Evolutionary conservation across 2,329 filamentous ascomycete genomes (phyloP).

Genomic region (Lachnellula suecica): DNA sequence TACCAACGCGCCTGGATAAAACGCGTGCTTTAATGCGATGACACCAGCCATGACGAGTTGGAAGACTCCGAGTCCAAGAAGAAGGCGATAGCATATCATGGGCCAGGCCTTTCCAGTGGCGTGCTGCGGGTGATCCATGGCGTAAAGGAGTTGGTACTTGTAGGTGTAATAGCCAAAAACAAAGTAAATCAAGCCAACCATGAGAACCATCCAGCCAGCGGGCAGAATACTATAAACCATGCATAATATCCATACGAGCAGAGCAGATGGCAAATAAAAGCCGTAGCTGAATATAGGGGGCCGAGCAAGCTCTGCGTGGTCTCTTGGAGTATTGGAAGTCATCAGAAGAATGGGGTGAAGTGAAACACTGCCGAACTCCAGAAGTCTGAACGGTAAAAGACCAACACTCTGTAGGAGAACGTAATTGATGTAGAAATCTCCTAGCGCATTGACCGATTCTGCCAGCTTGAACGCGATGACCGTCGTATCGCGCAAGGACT

Average conservation of each 20-base stretch:
- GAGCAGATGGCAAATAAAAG: constrained; percentile 89
- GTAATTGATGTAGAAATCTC: constrained; percentile 88
- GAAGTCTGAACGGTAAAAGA: constrained; percentile 84
- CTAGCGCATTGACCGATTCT: constrained; percentile 68
- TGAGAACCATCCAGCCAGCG: constrained; percentile 75
- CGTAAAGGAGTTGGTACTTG: constrained; percentile 96
- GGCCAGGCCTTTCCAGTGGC: constrained; percentile 93
- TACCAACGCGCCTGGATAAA: constrained; percentile 70
- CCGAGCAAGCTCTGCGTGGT: constrained; percentile 77
- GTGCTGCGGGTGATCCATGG: constrained; percentile 96
- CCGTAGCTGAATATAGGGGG: constrained; percentile 93
- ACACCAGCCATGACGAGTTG: constrained; percentile 89
- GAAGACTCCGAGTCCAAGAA: constrained; percentile 84
- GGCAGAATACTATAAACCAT: constrained; percentile 89
- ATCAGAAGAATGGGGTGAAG: constrained; percentile 80
- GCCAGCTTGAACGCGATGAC: constrained; percentile 76
- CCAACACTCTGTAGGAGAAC: constrained; percentile 94
- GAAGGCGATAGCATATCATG: constrained; percentile 91
- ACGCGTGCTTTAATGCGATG: constrained; percentile 72
- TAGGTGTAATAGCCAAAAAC: constrained; percentile 82
- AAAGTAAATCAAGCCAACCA: constrained; percentile 83
- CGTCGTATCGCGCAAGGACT: constrained; percentile 76
- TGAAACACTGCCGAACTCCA: constrained; percentile 84
- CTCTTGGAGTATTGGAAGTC: constrained; percentile 81
- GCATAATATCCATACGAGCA: constrained; percentile 93